Percentiles rank a stretch among this genome's conserved stretches.
Evolutionary conservation across 1,139 yeast species (phyloP).

Genomic region (Candida tetrigidarum): DNA sequence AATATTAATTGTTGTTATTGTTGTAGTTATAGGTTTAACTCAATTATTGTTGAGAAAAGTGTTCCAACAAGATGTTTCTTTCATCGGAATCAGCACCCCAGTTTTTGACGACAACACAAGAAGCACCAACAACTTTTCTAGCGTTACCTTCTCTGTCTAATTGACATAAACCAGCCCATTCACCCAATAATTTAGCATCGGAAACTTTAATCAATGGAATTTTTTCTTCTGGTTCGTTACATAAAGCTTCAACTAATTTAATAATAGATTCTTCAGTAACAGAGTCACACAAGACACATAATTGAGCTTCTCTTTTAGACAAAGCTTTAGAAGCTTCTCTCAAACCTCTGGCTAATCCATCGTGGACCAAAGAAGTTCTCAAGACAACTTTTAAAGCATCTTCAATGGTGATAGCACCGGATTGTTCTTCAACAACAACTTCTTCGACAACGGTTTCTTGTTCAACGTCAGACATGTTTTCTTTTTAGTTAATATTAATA

Average conservation of each 20-base stretch:
- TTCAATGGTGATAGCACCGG: slow-evolving; percentile 93
- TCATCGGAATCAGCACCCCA: slow-evolving; percentile 99
- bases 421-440: slow-evolving; percentile 82
- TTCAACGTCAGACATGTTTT: slow-evolving; percentile 83
- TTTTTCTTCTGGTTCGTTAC: slow-evolving; percentile 97
- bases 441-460: slow-evolving; percentile 85
- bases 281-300: slow-evolving; percentile 97
- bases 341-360: slow-evolving; percentile 99
- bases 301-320: slow-evolving; percentile 96
- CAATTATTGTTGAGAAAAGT: slow-evolving; percentile 86
- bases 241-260: slow-evolving; percentile 98
- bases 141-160: slow-evolving; percentile 99
- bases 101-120: slow-evolving; percentile 99
- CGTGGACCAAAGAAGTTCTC: slow-evolving; percentile 98
- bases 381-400: slow-evolving; percentile 98
- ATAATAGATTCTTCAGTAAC: slow-evolving; percentile 98
- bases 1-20: neutral
- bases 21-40: slow-evolving; percentile 11
- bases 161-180: slow-evolving; percentile 99
- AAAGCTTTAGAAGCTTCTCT: slow-evolving; percentile 99
- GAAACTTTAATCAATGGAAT: slow-evolving; percentile 99
- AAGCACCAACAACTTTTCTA: slow-evolving; percentile 99
- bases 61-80: slow-evolving; percentile 95
- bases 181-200: slow-evolving; percentile 99
- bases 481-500: slow-evolving; percentile 18